Evolutionary conservation across 1,284 basidiomycete genomes (phyloP).

Genomic region (Ganoderma lingzhi): DNA sequence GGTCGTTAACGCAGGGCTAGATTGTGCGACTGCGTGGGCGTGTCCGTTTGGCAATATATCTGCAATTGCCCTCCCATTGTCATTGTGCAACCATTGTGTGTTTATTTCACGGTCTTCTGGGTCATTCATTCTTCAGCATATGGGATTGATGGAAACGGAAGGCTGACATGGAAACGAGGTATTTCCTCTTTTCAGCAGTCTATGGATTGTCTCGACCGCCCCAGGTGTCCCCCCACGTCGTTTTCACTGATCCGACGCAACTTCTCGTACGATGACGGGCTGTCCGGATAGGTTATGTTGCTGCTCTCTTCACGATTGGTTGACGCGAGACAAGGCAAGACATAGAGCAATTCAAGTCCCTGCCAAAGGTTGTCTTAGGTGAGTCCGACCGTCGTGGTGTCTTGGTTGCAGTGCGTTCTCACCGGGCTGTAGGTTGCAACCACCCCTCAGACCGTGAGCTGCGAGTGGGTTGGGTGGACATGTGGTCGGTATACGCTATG

Average conservation of each 20-base stretch:
- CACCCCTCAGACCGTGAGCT: not conserved
- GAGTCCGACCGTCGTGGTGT: slow-evolving; percentile 11
- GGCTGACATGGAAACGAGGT: not conserved
- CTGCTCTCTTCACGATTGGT: not conserved
- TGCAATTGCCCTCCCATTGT: slow-evolving; percentile 20
- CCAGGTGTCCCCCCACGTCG: not conserved
- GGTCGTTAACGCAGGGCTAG: slow-evolving; percentile 10
- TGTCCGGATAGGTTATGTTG: not conserved
- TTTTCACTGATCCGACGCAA: not conserved
- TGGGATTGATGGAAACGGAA: slow-evolving; percentile 5
- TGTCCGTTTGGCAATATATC: slow-evolving; percentile 17
- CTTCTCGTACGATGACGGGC: not conserved
- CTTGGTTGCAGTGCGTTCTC: slow-evolving; percentile 7
- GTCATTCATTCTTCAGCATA: slow-evolving; percentile 8
- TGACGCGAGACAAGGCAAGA: not conserved
- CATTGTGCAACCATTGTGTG: slow-evolving; percentile 15
- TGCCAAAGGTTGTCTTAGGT: slow-evolving; percentile 1
- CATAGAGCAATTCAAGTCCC: not conserved
- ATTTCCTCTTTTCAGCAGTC: not conserved
- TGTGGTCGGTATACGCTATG: not conserved
- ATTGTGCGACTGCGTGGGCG: slow-evolving; percentile 11
- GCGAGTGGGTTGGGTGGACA: not conserved
- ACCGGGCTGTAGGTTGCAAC: not conserved
- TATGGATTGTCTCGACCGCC: not conserved
- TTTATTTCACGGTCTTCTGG: slow-evolving; percentile 19